Evolutionary conservation across 371 early-diverging fungal genomes (phyloP), one percentile per base, ranked within the genome.

Genomic region (Rhizomucor miehei): DNA sequence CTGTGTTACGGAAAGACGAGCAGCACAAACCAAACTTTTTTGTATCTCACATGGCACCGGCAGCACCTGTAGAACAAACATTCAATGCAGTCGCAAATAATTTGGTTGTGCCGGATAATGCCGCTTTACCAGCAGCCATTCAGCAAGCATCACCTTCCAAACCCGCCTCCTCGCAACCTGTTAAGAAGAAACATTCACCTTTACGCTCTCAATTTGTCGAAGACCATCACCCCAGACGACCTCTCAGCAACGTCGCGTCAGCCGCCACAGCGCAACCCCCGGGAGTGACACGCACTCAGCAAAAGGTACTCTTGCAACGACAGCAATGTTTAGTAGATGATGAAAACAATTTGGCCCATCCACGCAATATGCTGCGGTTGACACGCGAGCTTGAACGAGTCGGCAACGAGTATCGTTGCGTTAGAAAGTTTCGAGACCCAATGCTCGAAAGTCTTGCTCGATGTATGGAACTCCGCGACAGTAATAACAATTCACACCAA

Each of bases 241-340:
- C 47, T 23, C 23, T 54, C 29, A 55, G 62, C 25, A 62, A 62
- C 24, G 62, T 56, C 43, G 62, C 62, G 10, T 50, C 62, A 8
- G 62, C 62, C 17, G 59, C 62, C 4, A 60, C 58, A 2, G 60
- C 62, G 9, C 60, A 64, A 23, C 51, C 61, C 0, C 52, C 60
- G 12, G 62, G 62, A 10, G 51, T 77, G 9, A 67, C 82, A n/a
- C 60, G 82, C 47, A 79, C 80, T 12, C 80, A 80, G 44, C 79
- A 80, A 52, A 79, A 82, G 52, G 52, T 79, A 0, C 52, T 77
- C 53, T 51, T 79, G 13, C 77, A 80, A 44, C 65, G 73, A 45
- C 79, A 80, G 44, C 78, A 77, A 46, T 65, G 69, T 23, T 48
- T 68, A n/a, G 66, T 67, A 14, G 73, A 77, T 46, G 79, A 81